These are phyloP conservation scores for Lachancea mirantina DNA, from an alignment of 805 yeast species.

Conservation along the genomic window DNA sequence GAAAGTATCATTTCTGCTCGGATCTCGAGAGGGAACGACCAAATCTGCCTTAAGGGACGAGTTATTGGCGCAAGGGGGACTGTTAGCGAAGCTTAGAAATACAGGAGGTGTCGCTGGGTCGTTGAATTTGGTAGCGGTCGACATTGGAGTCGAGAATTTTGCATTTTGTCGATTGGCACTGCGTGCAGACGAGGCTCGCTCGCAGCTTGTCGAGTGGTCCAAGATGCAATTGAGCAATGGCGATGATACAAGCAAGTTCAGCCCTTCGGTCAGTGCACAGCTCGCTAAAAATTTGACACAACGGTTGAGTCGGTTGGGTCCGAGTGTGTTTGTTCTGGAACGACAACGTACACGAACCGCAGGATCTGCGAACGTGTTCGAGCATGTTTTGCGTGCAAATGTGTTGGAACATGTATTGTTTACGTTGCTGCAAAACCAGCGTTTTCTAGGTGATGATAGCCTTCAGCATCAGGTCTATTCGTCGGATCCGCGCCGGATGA, in stretches of 20 bases:
- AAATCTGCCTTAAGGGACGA: slow-evolving; percentile 13
- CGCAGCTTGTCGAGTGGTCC: slow-evolving; percentile 30
- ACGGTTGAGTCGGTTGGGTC: slow-evolving; percentile 20
- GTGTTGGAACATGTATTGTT: slow-evolving; percentile 39
- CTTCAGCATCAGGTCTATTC: slow-evolving; percentile 13
- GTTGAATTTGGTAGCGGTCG: slow-evolving; percentile 30
- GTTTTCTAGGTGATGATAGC: not conserved
- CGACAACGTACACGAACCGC: slow-evolving; percentile 48
- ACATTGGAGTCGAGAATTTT: slow-evolving; percentile 35
- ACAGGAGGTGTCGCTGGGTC: slow-evolving; percentile 9
- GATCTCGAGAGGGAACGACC: slow-evolving; percentile 18
- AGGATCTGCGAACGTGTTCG: slow-evolving; percentile 41
- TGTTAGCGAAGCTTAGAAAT: slow-evolving; percentile 11
- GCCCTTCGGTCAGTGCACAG: slow-evolving; percentile 7
- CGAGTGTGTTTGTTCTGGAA: slow-evolving; percentile 45
- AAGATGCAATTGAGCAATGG: slow-evolving; percentile 27
- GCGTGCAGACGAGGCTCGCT: slow-evolving; percentile 17
- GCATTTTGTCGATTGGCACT: slow-evolving; percentile 26
- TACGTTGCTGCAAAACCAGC: slow-evolving; percentile 10
- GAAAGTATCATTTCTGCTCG: slow-evolving; percentile 17
- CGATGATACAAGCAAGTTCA: slow-evolving; percentile 5
- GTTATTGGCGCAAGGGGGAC: slow-evolving; percentile 12
- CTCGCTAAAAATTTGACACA: slow-evolving; percentile 24
- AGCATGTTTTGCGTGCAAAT: slow-evolving; percentile 45
- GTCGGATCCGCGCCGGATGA: slow-evolving; percentile 28